Base-by-base conservation (phyloP, 495 filamentous ascomycete species). In the Neurospora terricola region DNA sequence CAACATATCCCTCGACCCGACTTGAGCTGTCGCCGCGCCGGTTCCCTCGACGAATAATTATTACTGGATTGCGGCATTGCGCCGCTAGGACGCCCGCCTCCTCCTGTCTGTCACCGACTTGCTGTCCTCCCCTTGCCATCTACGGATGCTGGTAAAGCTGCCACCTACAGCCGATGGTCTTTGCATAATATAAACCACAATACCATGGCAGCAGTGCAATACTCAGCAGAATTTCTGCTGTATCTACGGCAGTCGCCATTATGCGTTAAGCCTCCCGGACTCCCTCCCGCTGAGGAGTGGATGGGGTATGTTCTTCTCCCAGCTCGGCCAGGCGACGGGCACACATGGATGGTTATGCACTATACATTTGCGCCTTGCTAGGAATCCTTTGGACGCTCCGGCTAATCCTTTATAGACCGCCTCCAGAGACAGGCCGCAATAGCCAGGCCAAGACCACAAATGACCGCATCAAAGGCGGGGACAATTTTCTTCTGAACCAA, bases 211-310 rank as follows among this genome's bases (percentile, higher is more conserved):
- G 77, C 80, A 66, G 54, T 66, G 74, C 88, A 89, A 84, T 99
- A 99, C 83, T 87, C 90, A 72, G 86, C 88, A 80, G 91, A 94
- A 69, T 89, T 94, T 85, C 88, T 99, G 74, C 84, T 93, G 75
- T 83, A 82, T 79, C 87, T 99, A 75, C 90, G 90, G 80, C 82
- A 90, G 62, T 99, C 96, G 71, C 94, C 94, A 69, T 87, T 97
- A 76, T 93, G 94, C 77, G 82, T 87, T 72, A 97, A 95, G 78
- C 96, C 96, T 40, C 81, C 89, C 69, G 86, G 86, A 70, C 87
- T 99, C 54, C 96, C 96, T 36, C 91, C 94, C 34, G 89, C 92
- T 72, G 94, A 97, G 84, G 94, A 98, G 86, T 99, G 96, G 96
- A 97, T 98, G 93, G 94, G 95, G 94, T 97, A 88, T 79, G 90